phyloP scores from a whole-genome alignment of 148 eudicot species.

The Camellia granthamiana region DNA sequence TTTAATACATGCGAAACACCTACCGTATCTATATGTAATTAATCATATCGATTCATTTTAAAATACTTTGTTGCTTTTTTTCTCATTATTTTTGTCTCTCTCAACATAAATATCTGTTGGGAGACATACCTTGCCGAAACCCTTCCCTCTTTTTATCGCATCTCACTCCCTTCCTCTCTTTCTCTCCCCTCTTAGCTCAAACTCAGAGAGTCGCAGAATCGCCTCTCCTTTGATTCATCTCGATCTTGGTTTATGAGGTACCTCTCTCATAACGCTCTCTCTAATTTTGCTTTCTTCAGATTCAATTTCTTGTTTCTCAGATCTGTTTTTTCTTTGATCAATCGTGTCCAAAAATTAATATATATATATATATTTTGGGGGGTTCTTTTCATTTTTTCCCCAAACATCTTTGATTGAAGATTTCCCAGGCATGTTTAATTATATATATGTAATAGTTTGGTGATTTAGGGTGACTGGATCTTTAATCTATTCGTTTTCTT shows the following conservation, averaged over 20 bases:
- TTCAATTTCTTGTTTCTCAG: neutral
- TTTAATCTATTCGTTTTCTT: neutral
- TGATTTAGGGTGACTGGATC: neutral
- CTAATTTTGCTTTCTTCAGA: neutral
- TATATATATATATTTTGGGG: neutral
- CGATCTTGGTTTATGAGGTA: constrained; percentile 24
- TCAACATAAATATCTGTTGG: constrained; percentile 3
- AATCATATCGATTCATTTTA: too few relatives aligned
- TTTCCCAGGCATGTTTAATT: neutral
- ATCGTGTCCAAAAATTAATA: neutral
- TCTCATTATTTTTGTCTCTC: too few relatives aligned
- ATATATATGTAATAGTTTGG: neutral
- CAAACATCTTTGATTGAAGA: neutral
- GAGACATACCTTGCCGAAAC: neutral
- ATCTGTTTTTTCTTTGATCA: neutral
- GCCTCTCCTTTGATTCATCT: constrained; percentile 3
- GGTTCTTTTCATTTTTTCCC: neutral
- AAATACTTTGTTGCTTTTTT: neutral
- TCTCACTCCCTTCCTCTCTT: neutral
- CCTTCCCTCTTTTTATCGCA: neutral
- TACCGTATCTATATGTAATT: too few relatives aligned
- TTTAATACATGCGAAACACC: too few relatives aligned
- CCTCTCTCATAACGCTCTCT: neutral
- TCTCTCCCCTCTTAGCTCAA: constrained; percentile 4
- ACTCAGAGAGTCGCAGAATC: constrained; percentile 8